Conservation (phyloP, 2,329 filamentous ascomycete genomes). For the Ceratocystis cacaofunesta region DNA sequence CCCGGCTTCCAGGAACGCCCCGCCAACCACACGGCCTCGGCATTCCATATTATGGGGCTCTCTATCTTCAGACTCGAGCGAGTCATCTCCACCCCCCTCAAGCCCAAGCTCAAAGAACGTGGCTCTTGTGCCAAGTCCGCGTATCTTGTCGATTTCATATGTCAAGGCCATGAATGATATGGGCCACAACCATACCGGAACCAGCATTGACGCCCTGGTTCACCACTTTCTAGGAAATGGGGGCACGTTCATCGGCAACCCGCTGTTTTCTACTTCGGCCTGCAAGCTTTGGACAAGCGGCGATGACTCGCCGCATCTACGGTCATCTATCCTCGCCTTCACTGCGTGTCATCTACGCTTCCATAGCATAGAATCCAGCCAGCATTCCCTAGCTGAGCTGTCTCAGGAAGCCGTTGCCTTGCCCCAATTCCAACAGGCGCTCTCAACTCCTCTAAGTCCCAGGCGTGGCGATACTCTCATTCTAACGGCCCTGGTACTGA, state of each 20-base stretch:
- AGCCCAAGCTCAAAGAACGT: not conserved
- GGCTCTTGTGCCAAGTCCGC: constrained; percentile 3
- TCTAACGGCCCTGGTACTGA: constrained; percentile 20
- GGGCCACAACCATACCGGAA: constrained; percentile 8
- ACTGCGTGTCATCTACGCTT: constrained; percentile 21
- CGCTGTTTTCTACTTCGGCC: constrained; percentile 16
- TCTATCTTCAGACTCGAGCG: not conserved
- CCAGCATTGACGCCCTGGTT: constrained; percentile 13
- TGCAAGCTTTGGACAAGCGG: constrained; percentile 14
- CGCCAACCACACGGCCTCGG: not conserved
- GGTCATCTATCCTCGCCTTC: constrained; percentile 20
- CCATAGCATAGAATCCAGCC: constrained; percentile 1
- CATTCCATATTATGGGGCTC: not conserved
- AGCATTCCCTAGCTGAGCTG: constrained; percentile 19
- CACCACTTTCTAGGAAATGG: constrained; percentile 13
- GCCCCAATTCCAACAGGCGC: constrained; percentile 18
- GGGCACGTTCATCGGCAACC: constrained; percentile 18
- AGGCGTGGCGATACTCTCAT: constrained; percentile 20
- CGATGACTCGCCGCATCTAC: constrained; percentile 18
- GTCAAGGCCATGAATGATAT: constrained; percentile 9
- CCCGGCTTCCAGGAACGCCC: not conserved
- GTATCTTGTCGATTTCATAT: constrained; percentile 11
- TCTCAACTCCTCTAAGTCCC: constrained; percentile 18
- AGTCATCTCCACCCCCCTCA: not conserved
- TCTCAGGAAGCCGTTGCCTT: constrained; percentile 20